phyloP scores from a whole-genome alignment of 345 rosid species.

The Rhizophora mangle region DNA sequence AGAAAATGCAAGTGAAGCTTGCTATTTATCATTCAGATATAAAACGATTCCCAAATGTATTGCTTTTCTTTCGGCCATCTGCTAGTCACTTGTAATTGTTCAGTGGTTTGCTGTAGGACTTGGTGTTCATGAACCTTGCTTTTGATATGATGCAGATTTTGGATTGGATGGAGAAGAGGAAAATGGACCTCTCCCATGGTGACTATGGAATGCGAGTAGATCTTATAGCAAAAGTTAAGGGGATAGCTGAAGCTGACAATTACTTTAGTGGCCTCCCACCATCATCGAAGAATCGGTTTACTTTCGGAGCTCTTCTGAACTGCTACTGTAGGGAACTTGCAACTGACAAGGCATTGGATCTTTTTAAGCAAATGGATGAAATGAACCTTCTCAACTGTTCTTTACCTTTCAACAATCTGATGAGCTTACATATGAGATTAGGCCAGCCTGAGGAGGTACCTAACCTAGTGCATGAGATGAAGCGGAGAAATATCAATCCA shows the following conservation, averaged over 20 bases:
- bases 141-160: conserved; percentile 39
- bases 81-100: too few relatives aligned
- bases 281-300: conserved; percentile 26
- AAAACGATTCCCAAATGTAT: too few relatives aligned
- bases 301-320: conserved; percentile 61
- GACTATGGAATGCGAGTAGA: conserved; percentile 57
- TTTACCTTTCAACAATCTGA: conserved; percentile 55
- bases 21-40: too few relatives aligned
- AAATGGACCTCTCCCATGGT: conserved; percentile 31
- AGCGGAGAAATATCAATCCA: conserved; percentile 37
- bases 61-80: too few relatives aligned
- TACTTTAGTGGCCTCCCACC: conserved; percentile 44
- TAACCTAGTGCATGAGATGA: conserved; percentile 47
- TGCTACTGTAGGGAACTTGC: conserved; percentile 50
- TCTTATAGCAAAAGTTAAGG: conserved; percentile 58
- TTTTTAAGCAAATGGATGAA: conserved; percentile 53
- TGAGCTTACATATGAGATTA: conserved; percentile 47
- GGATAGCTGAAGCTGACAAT: conserved; percentile 55
- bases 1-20: too few relatives aligned
- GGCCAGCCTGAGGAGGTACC: conserved; percentile 60
- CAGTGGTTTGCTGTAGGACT: too few relatives aligned
- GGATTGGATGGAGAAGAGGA: conserved; percentile 81
- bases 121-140: too few relatives aligned
- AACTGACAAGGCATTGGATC: conserved; percentile 51
- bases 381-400: conserved; percentile 33